Conservation (phyloP, 768 basidiomycete species). For the Gloeostereum incarnatum region DNA sequence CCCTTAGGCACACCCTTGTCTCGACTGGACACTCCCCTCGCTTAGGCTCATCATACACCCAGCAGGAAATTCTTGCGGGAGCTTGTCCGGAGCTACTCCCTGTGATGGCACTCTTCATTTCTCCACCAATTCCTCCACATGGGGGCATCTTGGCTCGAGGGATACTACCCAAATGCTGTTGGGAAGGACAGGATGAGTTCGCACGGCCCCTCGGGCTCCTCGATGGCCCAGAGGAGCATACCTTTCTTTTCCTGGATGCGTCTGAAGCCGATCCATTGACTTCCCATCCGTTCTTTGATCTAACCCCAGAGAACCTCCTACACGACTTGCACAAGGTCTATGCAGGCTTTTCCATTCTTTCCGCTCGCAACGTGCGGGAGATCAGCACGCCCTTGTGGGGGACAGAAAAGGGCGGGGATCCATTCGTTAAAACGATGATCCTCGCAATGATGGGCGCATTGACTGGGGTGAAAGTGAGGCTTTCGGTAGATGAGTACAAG, state of each 20-base stretch:
- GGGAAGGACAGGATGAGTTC: conserved; percentile 18
- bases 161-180: conserved; percentile 13
- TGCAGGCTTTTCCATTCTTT: conserved; percentile 15
- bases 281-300: conserved; percentile 12
- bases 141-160: conserved; percentile 15
- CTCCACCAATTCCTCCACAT: conserved; percentile 18
- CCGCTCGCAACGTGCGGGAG: conserved; percentile 11
- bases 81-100: conserved; percentile 19
- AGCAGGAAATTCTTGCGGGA: conserved; percentile 22
- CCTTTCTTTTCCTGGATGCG: conserved; percentile 21
- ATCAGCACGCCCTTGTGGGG: conserved; percentile 22
- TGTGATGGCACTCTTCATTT: conserved; percentile 19
- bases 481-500: conserved; percentile 15
- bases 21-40: conserved; percentile 21
- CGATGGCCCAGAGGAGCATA: conserved; percentile 7
- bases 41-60: conserved; percentile 22
- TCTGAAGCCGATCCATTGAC: conserved; percentile 16
- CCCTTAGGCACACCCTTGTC: conserved; percentile 15
- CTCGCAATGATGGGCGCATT: conserved; percentile 18
- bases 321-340: conserved; percentile 21
- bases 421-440: conserved; percentile 20
- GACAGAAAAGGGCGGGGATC: conserved; percentile 23
- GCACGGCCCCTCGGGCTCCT: conserved; percentile 8
- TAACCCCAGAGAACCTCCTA: conserved; percentile 14
- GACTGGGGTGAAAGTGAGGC: conserved; percentile 14